These are phyloP conservation scores for Panellus pusillus DNA, from an alignment of 768 basidiomycete genomes.

Conservation along the genomic window DNA sequence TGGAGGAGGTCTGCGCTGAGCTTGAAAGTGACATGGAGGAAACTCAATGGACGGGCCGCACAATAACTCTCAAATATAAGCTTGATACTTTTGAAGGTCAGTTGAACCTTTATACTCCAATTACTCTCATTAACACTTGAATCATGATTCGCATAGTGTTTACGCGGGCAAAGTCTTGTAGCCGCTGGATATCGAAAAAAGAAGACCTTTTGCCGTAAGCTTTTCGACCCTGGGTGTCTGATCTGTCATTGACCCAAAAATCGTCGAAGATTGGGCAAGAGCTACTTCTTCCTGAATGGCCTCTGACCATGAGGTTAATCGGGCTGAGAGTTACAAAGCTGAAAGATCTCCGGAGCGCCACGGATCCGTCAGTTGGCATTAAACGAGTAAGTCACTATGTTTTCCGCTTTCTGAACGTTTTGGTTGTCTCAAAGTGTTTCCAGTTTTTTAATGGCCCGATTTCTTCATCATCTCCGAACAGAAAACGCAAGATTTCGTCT, in stretches of 20 bases:
- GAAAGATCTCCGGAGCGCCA: conserved; percentile 65
- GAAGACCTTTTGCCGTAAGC: conserved; percentile 74
- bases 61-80: conserved; percentile 92
- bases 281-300: conserved; percentile 77
- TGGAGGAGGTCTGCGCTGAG: conserved; percentile 79
- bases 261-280: conserved; percentile 69
- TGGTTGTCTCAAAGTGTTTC: background rate
- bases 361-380: conserved; percentile 55
- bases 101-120: conserved; percentile 4
- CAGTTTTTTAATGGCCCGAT: conserved; percentile 59
- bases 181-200: conserved; percentile 75
- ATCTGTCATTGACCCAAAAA: conserved; percentile 11
- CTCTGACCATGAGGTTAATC: conserved; percentile 78
- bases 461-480: conserved; percentile 32
- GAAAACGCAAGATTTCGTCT: conserved; percentile 36
- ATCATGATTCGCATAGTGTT: conserved; percentile 46
- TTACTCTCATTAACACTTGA: background rate
- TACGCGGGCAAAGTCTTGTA: conserved; percentile 80
- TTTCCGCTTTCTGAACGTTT: background rate
- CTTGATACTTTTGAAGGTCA: conserved; percentile 84
- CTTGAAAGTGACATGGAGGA: conserved; percentile 78
- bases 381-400: conserved; percentile 54
- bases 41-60: conserved; percentile 84
- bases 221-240: conserved; percentile 3
- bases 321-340: conserved; percentile 88